Conservation (phyloP, 2,329 filamentous ascomycete genomes). For the Mariannaea elegans region DNA sequence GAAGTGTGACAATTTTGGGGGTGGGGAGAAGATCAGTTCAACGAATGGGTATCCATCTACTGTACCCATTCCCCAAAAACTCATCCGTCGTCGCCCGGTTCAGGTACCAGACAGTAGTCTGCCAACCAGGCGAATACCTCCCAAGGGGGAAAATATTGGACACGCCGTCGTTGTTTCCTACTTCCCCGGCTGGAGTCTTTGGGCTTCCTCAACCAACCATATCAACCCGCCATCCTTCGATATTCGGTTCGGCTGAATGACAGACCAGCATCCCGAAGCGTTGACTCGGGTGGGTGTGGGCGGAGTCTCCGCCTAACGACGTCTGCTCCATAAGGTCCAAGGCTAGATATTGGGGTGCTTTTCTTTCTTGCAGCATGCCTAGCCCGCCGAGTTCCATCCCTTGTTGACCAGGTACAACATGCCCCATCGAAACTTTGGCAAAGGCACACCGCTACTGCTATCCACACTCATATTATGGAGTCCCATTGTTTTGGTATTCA, state of each 20-base stretch:
- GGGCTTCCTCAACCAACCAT: slow-evolving; percentile 21
- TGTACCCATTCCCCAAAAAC: background rate
- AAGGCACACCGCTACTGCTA: slow-evolving; percentile 13
- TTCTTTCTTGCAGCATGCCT: slow-evolving; percentile 29
- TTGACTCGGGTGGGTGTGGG: slow-evolving; percentile 31
- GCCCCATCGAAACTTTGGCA: background rate
- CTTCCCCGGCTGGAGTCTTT: slow-evolving; percentile 34
- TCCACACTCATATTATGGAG: slow-evolving; percentile 8
- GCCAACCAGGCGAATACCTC: slow-evolving; percentile 13
- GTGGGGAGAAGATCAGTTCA: background rate
- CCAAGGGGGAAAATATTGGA: slow-evolving; percentile 9
- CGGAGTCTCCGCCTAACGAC: slow-evolving; percentile 20
- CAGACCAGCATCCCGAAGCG: slow-evolving; percentile 35
- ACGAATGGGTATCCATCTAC: background rate
- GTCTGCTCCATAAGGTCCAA: background rate
- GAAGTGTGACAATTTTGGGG: background rate
- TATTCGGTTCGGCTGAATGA: slow-evolving; percentile 30
- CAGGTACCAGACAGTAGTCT: slow-evolving; percentile 1
- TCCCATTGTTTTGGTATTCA: background rate
- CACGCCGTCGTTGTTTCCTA: slow-evolving; percentile 20
- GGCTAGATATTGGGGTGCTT: slow-evolving; percentile 8
- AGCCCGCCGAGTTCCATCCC: slow-evolving; percentile 25
- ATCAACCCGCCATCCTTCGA: slow-evolving; percentile 10
- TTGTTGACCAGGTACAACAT: slow-evolving; percentile 8
- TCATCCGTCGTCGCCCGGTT: slow-evolving; percentile 1